Evolutionary conservation across 2,329 filamentous ascomycete genomes (phyloP).

Genomic region (Pseudonectria foliicola): DNA sequence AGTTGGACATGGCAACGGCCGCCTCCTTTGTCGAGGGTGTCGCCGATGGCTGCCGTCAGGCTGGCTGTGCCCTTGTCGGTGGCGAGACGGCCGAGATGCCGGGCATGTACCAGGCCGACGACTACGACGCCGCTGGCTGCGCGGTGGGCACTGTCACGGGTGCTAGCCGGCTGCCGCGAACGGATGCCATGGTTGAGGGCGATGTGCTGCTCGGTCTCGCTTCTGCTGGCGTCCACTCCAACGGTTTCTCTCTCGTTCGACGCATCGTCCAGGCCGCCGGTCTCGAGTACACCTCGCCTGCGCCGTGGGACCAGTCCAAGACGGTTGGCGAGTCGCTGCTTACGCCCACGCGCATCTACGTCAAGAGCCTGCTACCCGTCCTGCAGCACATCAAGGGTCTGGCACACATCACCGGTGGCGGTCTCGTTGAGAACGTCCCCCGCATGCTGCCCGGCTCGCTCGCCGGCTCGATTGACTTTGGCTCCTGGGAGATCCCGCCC

Average conservation of each 20-base stretch:
- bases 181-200: constrained; percentile 66
- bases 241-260: constrained; percentile 94
- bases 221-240: constrained; percentile 87
- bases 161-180: constrained; percentile 66
- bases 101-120: constrained; percentile 79
- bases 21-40: constrained; percentile 88
- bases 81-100: constrained; percentile 99
- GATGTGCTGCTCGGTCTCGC: constrained; percentile 81
- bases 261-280: constrained; percentile 72
- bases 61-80: constrained; percentile 86
- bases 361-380: constrained; percentile 68
- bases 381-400: constrained; percentile 75
- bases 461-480: constrained; percentile 72
- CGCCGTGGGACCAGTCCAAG: constrained; percentile 64
- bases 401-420: constrained; percentile 94
- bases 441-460: constrained; percentile 79
- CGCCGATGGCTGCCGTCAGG: constrained; percentile 75
- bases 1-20: constrained; percentile 69
- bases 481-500: constrained; percentile 64
- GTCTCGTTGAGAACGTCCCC: constrained; percentile 87
- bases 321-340: constrained; percentile 71
- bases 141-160: constrained; percentile 76
- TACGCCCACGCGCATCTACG: constrained; percentile 90
- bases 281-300: constrained; percentile 61
- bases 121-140: constrained; percentile 89